Percentiles rank a stretch among this genome's conserved stretches.
Evolutionary conservation across 139 green algal species (phyloP).

Genomic region (Picochlorum sp.): DNA sequence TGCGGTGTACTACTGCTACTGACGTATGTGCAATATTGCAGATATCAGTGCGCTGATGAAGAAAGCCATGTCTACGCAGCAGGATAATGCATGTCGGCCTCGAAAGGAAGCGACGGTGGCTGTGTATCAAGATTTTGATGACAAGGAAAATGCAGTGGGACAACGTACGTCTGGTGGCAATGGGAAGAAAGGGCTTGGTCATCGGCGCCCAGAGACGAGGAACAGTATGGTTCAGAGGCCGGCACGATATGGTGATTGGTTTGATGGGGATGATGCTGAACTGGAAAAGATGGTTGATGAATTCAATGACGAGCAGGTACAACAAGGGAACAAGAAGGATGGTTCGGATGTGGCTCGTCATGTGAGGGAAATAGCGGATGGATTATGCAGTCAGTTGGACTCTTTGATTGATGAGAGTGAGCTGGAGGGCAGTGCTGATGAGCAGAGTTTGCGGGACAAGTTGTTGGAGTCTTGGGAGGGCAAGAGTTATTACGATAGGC

Average conservation of each 20-base stretch:
- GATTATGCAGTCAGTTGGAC: slow-evolving; percentile 19
- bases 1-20: no score
- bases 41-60: slow-evolving; percentile 5
- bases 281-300: slow-evolving; percentile 19
- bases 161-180: background rate
- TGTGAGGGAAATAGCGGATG: slow-evolving; percentile 18
- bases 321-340: background rate
- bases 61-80: background rate
- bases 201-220: background rate
- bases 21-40: background rate
- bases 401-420: slow-evolving; percentile 21
- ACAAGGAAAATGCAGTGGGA: background rate
- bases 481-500: slow-evolving; percentile 16
- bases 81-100: background rate
- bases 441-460: slow-evolving; percentile 16
- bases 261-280: slow-evolving; percentile 21
- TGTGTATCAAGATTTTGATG: background rate
- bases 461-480: slow-evolving; percentile 29
- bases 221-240: slow-evolving; percentile 10
- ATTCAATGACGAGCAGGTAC: slow-evolving; percentile 6
- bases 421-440: background rate
- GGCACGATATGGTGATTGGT: slow-evolving; percentile 25
- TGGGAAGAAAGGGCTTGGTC: background rate
- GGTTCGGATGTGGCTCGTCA: slow-evolving; percentile 6
- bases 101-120: slow-evolving; percentile 8